These are phyloP conservation scores for Curvularia sp. DNA, from an alignment of 2,329 filamentous ascomycete species.

Conservation along the genomic window DNA sequence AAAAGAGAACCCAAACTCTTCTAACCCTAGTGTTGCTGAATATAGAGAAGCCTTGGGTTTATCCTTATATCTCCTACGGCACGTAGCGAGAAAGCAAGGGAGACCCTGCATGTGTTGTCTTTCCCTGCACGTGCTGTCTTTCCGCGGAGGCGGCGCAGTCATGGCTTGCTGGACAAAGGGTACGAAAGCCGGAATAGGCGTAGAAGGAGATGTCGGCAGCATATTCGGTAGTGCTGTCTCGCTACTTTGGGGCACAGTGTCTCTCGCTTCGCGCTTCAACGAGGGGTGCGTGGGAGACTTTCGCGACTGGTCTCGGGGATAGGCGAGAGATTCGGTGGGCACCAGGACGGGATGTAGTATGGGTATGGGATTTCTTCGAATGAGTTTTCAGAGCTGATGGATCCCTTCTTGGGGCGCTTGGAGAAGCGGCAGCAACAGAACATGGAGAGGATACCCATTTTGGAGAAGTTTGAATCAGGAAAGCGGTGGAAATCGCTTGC, in stretches of 20 bases:
- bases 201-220: background rate
- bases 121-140: background rate
- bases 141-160: background rate
- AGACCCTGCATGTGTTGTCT: background rate
- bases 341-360: background rate
- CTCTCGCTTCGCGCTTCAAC: background rate
- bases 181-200: background rate
- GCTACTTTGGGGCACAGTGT: background rate
- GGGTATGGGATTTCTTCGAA: background rate
- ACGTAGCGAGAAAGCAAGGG: background rate
- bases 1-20: too few species aligned
- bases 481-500: too few species aligned
- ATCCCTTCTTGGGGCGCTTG: background rate
- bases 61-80: too few species aligned
- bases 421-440: too few species aligned
- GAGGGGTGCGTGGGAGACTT: background rate
- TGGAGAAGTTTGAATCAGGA: too few species aligned
- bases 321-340: conserved; percentile 1
- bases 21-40: too few species aligned
- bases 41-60: too few species aligned
- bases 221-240: background rate
- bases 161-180: background rate
- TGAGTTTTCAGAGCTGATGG: background rate
- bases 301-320: conserved; percentile 16
- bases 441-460: too few species aligned